A percentile compares a stretch with the other conserved stretches of the same genome.
These are phyloP conservation scores for Dactylorhiza incarnata DNA, from an alignment of 106 monocot species.

Conservation along the genomic window DNA sequence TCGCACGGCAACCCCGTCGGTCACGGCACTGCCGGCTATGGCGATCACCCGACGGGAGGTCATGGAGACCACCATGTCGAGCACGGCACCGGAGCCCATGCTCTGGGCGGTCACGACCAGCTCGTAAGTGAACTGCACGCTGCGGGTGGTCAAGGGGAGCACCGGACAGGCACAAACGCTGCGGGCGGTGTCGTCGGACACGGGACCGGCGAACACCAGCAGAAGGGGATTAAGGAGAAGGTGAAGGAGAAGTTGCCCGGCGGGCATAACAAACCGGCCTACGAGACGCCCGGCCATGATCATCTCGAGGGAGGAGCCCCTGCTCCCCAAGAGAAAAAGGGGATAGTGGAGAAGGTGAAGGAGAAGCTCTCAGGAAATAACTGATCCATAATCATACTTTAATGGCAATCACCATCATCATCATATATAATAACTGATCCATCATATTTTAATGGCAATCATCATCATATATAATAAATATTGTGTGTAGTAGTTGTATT, in stretches of 20 bases:
- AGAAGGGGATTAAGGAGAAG: conserved; percentile 17
- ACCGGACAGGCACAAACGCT: neutral
- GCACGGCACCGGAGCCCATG: neutral
- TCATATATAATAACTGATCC: no score
- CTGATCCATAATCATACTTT: no score
- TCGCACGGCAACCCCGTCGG: neutral
- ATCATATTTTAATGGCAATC: no score
- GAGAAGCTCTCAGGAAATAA: conserved; percentile 15
- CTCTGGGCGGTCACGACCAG: no score
- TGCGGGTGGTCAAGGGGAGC: neutral
- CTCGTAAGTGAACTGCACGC: no score
- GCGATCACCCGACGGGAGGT: neutral
- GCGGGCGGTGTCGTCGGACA: no score
- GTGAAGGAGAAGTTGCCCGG: conserved; percentile 21
- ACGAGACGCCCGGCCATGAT: neutral
- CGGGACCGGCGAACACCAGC: no score
- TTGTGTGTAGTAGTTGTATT: no score
- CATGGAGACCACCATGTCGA: neutral
- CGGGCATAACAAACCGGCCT: neutral
- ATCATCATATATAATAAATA: no score
- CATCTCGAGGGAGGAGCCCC: neutral
- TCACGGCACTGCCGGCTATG: neutral
- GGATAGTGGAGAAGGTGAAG: conserved; percentile 21
- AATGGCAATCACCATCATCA: no score
- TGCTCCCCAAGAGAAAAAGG: conserved; percentile 12